phyloP scores from a whole-genome alignment of 352 stramenopile genomes.

The Globisporangium echinulatum region DNA sequence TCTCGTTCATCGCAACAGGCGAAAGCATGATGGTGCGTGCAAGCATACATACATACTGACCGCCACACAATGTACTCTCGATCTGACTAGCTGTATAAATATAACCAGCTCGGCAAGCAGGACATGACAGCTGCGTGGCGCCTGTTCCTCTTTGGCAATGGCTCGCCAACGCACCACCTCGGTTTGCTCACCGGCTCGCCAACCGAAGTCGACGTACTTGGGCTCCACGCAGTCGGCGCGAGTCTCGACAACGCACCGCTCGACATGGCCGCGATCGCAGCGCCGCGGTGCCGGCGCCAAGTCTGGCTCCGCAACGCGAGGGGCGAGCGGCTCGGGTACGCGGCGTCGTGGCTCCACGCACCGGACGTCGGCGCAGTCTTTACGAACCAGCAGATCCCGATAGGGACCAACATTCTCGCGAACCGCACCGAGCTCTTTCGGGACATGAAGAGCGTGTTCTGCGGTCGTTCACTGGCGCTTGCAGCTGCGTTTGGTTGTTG shows the following conservation, averaged over 20 bases:
- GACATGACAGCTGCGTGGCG: constrained; percentile 69
- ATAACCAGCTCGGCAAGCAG: constrained; percentile 35
- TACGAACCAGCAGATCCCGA: constrained; percentile 75
- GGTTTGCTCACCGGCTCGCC: constrained; percentile 60
- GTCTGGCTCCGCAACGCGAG: constrained; percentile 70
- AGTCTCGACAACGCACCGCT: constrained; percentile 31
- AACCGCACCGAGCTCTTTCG: constrained; percentile 83
- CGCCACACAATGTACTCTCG: not conserved
- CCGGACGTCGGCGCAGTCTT: constrained; percentile 67
- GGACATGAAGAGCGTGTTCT: constrained; percentile 81
- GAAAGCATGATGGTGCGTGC: constrained; percentile 9
- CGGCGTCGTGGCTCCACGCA: constrained; percentile 68
- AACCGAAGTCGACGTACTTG: constrained; percentile 79
- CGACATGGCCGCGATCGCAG: constrained; percentile 38
- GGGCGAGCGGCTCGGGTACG: constrained; percentile 73
- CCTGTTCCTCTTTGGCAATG: constrained; percentile 80
- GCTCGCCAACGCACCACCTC: constrained; percentile 78
- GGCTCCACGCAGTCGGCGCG: constrained; percentile 40
- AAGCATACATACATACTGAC: not conserved
- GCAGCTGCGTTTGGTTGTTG: constrained; percentile 48
- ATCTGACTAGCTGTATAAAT: not conserved
- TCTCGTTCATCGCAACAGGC: constrained; percentile 12
- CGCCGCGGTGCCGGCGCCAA: constrained; percentile 62
- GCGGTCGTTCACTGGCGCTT: constrained; percentile 42
- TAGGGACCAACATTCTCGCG: constrained; percentile 76